Base-by-base conservation (phyloP, 1,139 yeast genomes). In the Yamadazyma trypodendri region DNA sequence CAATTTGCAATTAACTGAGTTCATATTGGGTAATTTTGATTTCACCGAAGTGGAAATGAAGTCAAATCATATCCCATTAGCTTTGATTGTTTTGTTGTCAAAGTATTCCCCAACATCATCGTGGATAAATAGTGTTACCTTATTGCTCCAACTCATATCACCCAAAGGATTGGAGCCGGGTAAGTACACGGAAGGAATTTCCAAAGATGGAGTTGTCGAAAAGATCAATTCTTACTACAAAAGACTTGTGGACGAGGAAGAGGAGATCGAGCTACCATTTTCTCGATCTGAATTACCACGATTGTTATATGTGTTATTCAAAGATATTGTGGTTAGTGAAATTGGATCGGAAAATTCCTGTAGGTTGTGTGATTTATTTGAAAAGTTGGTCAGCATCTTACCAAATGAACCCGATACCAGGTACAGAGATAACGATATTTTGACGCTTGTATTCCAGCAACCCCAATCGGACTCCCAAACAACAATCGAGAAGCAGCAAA, bases 1-100 rank as follows among this genome's bases (percentile, higher is more conserved):
- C 2, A 55, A 67, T 6, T 52, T 76, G 22, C 72, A 65, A 0
- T 61, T 85, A 24, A 58, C 86, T 6, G 61, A 65, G 7, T 88
- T 82, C 54, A 70, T 87, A 15, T 48, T 89, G 20, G 67, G 68
- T 15, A 73, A 75, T 31, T 90, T 87, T 59, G 79, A 86, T 47
- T 79, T 89, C 13, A 77, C 74, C 34, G 97, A 90, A 48, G 96
- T 88, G 47, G 97, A 88, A 46, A 86, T 87, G 84, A 61, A 81
- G n/a, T 66, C 77, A 0, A 69, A 73, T 12, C 96, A 90, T 54
- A 65, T 85, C 4, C 97, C 97, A 0, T 61, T 87, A 37, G 73
- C 85, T 2, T 57, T 88, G 1, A 48, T 87, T 14, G 65, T 77
- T 1, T 46, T 77, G 4, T 50, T 68, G 16, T 29, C 49, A 6